Percentiles rank a stretch among this genome's conserved stretches.
Evolutionary conservation across 306 rosid species (phyloP).

Genomic region (Cercis canadensis): DNA sequence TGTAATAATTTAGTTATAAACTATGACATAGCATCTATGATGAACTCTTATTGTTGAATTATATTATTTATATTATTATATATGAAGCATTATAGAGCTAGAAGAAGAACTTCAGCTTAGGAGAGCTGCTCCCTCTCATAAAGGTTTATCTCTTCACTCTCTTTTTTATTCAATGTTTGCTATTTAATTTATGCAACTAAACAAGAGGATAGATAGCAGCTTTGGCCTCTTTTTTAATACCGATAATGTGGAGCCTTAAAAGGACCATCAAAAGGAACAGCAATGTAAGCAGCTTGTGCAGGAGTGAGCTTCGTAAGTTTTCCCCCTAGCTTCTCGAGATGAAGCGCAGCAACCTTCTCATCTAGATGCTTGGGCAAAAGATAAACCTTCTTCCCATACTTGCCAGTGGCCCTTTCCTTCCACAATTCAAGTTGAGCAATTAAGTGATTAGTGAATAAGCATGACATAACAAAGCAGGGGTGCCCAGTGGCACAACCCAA

Average conservation of each 20-base stretch:
- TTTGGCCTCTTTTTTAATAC: slow-evolving; percentile 48
- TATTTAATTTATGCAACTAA: too few relatives aligned
- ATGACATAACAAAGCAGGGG: slow-evolving; percentile 77
- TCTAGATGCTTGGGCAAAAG: slow-evolving; percentile 68
- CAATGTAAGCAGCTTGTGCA: slow-evolving; percentile 68
- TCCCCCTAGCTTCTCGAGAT: slow-evolving; percentile 72
- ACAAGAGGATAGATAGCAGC: too few relatives aligned
- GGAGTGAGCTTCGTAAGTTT: slow-evolving; percentile 60
- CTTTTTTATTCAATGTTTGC: too few relatives aligned
- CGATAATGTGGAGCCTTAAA: slow-evolving; percentile 67
- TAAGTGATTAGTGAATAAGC: slow-evolving; percentile 75
- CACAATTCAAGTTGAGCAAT: slow-evolving; percentile 73
- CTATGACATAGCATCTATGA: too few relatives aligned
- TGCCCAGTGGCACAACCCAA: slow-evolving; percentile 78
- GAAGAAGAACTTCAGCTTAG: too few relatives aligned
- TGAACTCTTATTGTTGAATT: too few relatives aligned
- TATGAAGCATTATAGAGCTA: too few relatives aligned
- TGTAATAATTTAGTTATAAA: too few relatives aligned
- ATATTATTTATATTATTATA: too few relatives aligned
- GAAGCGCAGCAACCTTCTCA: slow-evolving; percentile 76
- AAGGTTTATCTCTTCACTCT: too few relatives aligned
- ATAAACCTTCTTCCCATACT: slow-evolving; percentile 67
- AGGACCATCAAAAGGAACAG: slow-evolving; percentile 68
- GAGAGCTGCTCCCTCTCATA: too few relatives aligned
- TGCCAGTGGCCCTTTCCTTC: slow-evolving; percentile 55